phyloP scores from a whole-genome alignment of 352 stramenopile species.

The Phytopythium litorale region DNA sequence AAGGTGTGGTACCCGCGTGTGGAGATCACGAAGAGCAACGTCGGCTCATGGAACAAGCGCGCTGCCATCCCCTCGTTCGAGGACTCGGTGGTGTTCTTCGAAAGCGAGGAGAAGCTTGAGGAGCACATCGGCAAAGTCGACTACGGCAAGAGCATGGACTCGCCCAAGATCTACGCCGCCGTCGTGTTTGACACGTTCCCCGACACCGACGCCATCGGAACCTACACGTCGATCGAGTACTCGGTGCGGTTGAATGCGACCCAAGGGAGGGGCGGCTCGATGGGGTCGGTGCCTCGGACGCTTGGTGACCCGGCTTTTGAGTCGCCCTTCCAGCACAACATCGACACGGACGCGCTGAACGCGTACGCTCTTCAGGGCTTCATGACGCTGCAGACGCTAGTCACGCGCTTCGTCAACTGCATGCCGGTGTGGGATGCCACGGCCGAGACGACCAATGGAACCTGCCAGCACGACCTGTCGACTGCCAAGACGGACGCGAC shows the following conservation, averaged over 20 bases:
- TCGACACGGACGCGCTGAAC: constrained; percentile 16
- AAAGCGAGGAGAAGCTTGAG: constrained; percentile 34
- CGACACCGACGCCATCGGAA: constrained; percentile 26
- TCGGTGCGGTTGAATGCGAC: constrained; percentile 66
- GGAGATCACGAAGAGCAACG: constrained; percentile 3
- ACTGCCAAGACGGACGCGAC: constrained; percentile 6
- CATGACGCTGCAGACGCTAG: constrained; percentile 14
- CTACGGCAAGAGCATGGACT: constrained; percentile 39
- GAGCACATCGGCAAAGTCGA: constrained; percentile 30
- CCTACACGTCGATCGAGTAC: constrained; percentile 50
- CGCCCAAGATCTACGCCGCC: constrained; percentile 48
- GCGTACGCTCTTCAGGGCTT: constrained; percentile 40
- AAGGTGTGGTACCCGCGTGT: constrained; percentile 52
- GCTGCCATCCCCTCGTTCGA: constrained; percentile 37
- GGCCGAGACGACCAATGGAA: constrained; percentile 22
- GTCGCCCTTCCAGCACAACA: constrained; percentile 31
- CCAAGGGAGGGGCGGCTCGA: constrained; percentile 9
- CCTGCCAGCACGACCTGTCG: background rate
- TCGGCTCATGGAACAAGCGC: constrained; percentile 6
- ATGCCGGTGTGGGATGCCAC: constrained; percentile 43
- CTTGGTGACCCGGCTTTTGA: constrained; percentile 34
- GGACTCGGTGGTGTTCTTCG: constrained; percentile 62
- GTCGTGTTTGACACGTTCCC: constrained; percentile 61
- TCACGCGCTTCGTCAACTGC: constrained; percentile 56
- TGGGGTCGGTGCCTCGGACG: constrained; percentile 10